Base-by-base conservation (phyloP, 768 basidiomycete species). In the Termitomyces heimii region DNA sequence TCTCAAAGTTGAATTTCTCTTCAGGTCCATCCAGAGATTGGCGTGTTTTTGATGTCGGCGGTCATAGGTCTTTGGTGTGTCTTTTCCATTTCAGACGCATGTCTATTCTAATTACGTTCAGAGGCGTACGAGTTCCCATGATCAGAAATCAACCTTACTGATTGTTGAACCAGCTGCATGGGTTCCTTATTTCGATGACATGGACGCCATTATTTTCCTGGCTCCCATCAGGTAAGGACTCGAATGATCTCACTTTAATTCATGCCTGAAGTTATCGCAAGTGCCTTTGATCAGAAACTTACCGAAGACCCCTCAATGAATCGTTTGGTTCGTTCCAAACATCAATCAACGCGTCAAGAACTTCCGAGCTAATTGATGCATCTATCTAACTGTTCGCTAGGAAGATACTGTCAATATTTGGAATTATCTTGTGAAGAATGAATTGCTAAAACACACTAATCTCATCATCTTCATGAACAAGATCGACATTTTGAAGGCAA, bases 391-490 rank as follows among this genome's bases (percentile, higher is more conserved):
- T 40, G 32, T 28, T 26, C 13, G 54, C 45, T 61, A 90, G 88
- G 85, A 89, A 67, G 90, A 92, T 63, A 88, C 87, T 5, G 82
- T 89, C 53, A 75, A 84, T 45, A 74, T 92, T 10, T 92, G 89
- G 89, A 84, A 82, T 54, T 77, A 80, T 16, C 80, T 92, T 20
- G 86, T 85, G 60, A 79, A 81, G 29, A 90, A 90, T 71, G 82
- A 78, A 63, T 79, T 92, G 26, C 77, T 92, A 5, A 82, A 81
- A 44, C 75, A 80, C 45, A 88, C 90, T 31, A 86, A 88, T 61
- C 74, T 91, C 34, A 85, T 92, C 58, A 75, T 92, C 46, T 92
- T 92, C 74, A 74, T 92, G 53, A 92, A 92, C 73, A 92, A 92
- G 67, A 85, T 85, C 58, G 89, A 91, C 64, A 86, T 91, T 58